Conservation (phyloP, 371 early-diverging fungal genomes). For the Apophysomyces ossiformis region DNA sequence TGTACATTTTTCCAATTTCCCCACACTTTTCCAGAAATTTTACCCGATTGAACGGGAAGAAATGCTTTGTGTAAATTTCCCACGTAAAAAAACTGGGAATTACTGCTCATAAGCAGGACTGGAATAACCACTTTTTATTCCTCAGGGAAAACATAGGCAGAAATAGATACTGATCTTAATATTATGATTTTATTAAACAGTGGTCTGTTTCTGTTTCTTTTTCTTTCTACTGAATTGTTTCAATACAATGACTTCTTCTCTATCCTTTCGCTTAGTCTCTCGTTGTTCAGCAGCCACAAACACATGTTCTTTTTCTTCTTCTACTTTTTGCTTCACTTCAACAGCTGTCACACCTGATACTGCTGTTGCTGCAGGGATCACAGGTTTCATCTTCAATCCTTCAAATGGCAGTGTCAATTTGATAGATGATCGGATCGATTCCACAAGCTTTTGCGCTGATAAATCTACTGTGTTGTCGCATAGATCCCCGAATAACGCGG, state of each 20-base stretch:
- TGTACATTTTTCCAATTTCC: conserved; percentile 3
- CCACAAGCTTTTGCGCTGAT: conserved; percentile 34
- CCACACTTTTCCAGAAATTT: conserved; percentile 4
- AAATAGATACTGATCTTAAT: background rate
- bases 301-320: conserved; percentile 29
- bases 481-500: conserved; percentile 52
- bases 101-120: too few relatives aligned
- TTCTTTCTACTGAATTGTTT: conserved; percentile 24
- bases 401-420: conserved; percentile 34
- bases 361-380: background rate
- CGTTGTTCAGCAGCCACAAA: conserved; percentile 38
- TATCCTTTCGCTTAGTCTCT: conserved; percentile 26
- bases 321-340: background rate
- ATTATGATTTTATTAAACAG: background rate
- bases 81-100: background rate
- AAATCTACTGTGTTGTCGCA: conserved; percentile 23
- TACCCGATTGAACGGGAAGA: background rate
- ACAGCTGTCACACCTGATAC: background rate
- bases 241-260: conserved; percentile 39
- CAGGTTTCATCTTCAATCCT: conserved; percentile 24
- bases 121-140: too few relatives aligned
- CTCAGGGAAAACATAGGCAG: background rate
- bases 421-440: conserved; percentile 32
- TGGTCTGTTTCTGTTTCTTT: conserved; percentile 26
- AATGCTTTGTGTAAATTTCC: background rate